Evolutionary conservation across 768 basidiomycete species (phyloP), one percentile per base, ranked within the genome.

Genomic region (Hygrophoropsis aurantiaca): DNA sequence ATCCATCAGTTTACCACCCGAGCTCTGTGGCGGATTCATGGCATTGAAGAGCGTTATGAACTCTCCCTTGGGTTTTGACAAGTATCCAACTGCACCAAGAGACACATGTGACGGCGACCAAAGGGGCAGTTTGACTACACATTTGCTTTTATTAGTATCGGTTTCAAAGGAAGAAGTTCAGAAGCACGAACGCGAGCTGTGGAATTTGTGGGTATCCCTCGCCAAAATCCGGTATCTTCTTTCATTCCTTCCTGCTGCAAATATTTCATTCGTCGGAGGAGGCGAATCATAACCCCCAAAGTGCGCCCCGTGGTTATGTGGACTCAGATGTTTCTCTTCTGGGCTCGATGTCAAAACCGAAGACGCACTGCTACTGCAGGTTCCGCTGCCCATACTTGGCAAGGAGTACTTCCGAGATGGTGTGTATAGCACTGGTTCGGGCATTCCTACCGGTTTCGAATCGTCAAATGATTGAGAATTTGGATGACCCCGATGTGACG

Each of bases 41-140:
- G 84, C 78, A 61, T 90, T 87, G 66, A 90, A 82, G 6, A 91
- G 70, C 7, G 81, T 83, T 47, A 87, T 66, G 53, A 93, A 93
- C 37, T 69, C 65, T 3, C 89, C 90, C n/a, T 66, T 64, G 0
- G 83, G 78, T 54, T 84, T 86, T 26, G 71, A 73, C 20, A 90
- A 66, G 60, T 86, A 93, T 3, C 90, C 90, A 8, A 92, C 83
- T 3, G 83, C 81, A 6, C 90, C 90, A 2, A 90, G 65, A 11
- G 73, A 61, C 0, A 91, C 77, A 5, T 57, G 72, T 3, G 76
- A 67, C 2, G 90, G 90, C 4, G 70, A 74, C 89, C 89, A 93
- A 5, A 90, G 65, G 6, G 89, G 84, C 18, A 84, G 63, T 0
- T 74, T 79, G 49, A 88, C 83, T 84, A 20, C 8, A 44, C 42